Evolutionary conservation across 2,329 filamentous ascomycete genomes (phyloP).

Genomic region (Aspergillus neotritici): DNA sequence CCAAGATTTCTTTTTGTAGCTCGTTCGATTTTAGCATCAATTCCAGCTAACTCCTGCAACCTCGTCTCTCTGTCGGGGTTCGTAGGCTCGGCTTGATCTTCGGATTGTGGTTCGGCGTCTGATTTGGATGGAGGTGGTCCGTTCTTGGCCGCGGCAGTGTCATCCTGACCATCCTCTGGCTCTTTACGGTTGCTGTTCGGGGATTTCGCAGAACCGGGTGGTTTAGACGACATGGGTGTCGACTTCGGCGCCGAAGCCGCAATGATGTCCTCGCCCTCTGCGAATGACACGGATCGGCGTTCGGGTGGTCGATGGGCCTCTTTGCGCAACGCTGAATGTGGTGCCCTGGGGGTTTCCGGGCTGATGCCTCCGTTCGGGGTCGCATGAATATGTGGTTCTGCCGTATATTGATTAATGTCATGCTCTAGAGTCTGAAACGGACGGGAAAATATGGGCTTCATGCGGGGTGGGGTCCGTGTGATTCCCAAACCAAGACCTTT

Average conservation of each 20-base stretch:
- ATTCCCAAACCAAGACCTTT: constrained; percentile 25
- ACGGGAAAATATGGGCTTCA: constrained; percentile 5
- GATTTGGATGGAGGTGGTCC: neutral
- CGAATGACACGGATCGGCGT: constrained; percentile 25
- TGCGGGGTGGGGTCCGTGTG: constrained; percentile 22
- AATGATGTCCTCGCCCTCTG: constrained; percentile 15
- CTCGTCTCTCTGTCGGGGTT: too few relatives aligned
- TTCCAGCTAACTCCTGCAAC: too few relatives aligned
- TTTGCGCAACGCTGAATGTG: constrained; percentile 23
- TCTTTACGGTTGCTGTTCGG: neutral
- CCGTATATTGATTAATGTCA: neutral
- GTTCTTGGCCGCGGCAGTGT: too few relatives aligned
- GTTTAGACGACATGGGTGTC: neutral
- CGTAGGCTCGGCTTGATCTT: neutral
- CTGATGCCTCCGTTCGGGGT: too few relatives aligned
- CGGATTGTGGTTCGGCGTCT: constrained; percentile 1
- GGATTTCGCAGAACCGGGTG: neutral
- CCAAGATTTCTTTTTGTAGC: too few relatives aligned
- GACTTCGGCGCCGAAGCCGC: constrained; percentile 9
- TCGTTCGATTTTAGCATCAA: too few relatives aligned
- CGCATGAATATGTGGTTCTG: too few relatives aligned
- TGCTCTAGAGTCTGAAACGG: constrained; percentile 8
- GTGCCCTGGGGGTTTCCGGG: neutral
- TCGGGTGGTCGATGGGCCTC: constrained; percentile 11
- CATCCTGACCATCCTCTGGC: neutral